These are phyloP conservation scores for Pichia inconspicua DNA, from an alignment of 1,139 yeast species.

Conservation along the genomic window DNA sequence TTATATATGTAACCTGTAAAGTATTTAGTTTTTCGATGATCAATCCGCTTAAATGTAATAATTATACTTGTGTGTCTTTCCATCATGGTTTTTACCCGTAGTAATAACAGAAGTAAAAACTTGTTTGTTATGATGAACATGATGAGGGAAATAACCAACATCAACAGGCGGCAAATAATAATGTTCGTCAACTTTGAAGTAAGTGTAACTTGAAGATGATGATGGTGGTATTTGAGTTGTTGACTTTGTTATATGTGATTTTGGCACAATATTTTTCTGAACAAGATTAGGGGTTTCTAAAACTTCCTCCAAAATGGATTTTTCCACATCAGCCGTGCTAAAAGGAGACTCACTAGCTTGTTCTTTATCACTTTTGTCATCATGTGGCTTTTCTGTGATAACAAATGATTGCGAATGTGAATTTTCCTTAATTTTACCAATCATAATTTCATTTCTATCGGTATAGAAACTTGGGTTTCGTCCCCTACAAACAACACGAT, in stretches of 20 bases:
- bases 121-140: conserved; percentile 37
- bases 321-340: background rate
- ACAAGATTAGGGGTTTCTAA: background rate
- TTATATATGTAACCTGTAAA: background rate
- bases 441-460: conserved; percentile 37
- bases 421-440: conserved; percentile 18
- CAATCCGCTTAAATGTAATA: background rate
- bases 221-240: conserved; percentile 14
- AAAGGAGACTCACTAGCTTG: background rate
- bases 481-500: conserved; percentile 42
- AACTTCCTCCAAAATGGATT: background rate
- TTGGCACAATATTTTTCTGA: background rate
- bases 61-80: background rate
- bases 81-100: background rate
- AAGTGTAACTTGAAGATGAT: conserved; percentile 30
- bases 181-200: conserved; percentile 42
- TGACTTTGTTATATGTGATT: conserved; percentile 8
- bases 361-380: background rate
- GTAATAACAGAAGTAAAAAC: conserved; percentile 20
- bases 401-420: background rate
- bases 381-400: background rate
- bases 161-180: conserved; percentile 45
- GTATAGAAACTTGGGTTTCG: conserved; percentile 43
- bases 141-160: conserved; percentile 44
- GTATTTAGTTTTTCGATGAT: background rate